Evolutionary conservation across 176 grass and related monocot species (phyloP).

Genomic region (Triticum aestivum): IWGSC_CS_RefSeq_v2.1 NC_057808.1:288200533-288201032

Average conservation of each 20-base stretch:
- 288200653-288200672: slow-evolving; percentile 45
- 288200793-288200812: background rate
- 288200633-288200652: slow-evolving; percentile 33
- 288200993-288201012: slow-evolving; percentile 77
- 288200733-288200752: slow-evolving; percentile 67
- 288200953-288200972: slow-evolving; percentile 54
- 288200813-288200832: background rate
- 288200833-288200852: slow-evolving; percentile 7
- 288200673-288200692: slow-evolving; percentile 61
- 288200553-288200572: slow-evolving; percentile 42
- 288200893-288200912: slow-evolving; percentile 1
- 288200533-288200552: slow-evolving; percentile 57
- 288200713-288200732: slow-evolving; percentile 59
- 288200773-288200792: slow-evolving; percentile 22
- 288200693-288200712: slow-evolving; percentile 62
- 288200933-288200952: slow-evolving; percentile 51
- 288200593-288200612: slow-evolving; percentile 58
- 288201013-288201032: slow-evolving; percentile 63
- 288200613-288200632: slow-evolving; percentile 48
- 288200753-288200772: slow-evolving; percentile 5
- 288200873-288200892: slow-evolving; percentile 3
- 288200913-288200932: slow-evolving; percentile 38
- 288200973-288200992: slow-evolving; percentile 63
- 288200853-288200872: slow-evolving; percentile 15
- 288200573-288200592: slow-evolving; percentile 33